A percentile compares a stretch with the other conserved stretches of the same genome.
Evolutionary conservation across 2,329 filamentous ascomycete species (phyloP).

Genomic region (Periconia digitata): DNA sequence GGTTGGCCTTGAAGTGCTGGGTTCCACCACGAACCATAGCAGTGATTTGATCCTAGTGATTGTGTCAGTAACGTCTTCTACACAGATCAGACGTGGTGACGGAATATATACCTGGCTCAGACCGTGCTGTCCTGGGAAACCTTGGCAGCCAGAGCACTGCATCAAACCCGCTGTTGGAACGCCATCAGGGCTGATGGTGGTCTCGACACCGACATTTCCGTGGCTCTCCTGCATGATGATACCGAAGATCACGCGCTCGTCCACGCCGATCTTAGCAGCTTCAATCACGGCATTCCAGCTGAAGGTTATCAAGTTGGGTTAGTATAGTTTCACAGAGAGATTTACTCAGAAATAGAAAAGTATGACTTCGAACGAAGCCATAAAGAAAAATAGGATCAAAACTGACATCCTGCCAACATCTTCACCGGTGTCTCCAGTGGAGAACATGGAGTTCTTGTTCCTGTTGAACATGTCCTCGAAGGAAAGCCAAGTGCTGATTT

Average conservation of each 20-base stretch:
- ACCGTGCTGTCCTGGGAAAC: slow-evolving; percentile 9
- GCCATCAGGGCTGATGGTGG: slow-evolving; percentile 9
- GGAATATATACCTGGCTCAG: slow-evolving; percentile 11
- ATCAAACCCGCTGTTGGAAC: slow-evolving; percentile 12
- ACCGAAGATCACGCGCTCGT: slow-evolving; percentile 15
- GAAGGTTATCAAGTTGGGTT: too few species aligned
- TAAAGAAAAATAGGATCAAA: too few species aligned
- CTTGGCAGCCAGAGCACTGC: slow-evolving; percentile 13
- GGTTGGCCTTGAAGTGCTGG: slow-evolving; percentile 14
- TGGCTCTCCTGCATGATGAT: slow-evolving; percentile 20
- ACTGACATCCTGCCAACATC: slow-evolving; percentile 6
- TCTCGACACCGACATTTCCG: slow-evolving; percentile 14
- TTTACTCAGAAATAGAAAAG: too few species aligned
- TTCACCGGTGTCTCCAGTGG: slow-evolving; percentile 6
- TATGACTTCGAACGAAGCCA: too few species aligned
- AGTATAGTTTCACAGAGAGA: too few species aligned
- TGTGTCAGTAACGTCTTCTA: neutral
- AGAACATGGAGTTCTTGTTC: slow-evolving; percentile 10
- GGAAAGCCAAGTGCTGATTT: slow-evolving; percentile 5
- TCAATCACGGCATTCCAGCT: slow-evolving; percentile 10
- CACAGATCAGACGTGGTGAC: too few species aligned
- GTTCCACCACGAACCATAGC: slow-evolving; percentile 11
- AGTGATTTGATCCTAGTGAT: slow-evolving; percentile 6
- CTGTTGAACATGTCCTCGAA: slow-evolving; percentile 13
- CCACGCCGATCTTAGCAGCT: slow-evolving; percentile 10